These are phyloP conservation scores for Lentinula raphanica DNA, from an alignment of 768 basidiomycete species.

Conservation along the genomic window DNA sequence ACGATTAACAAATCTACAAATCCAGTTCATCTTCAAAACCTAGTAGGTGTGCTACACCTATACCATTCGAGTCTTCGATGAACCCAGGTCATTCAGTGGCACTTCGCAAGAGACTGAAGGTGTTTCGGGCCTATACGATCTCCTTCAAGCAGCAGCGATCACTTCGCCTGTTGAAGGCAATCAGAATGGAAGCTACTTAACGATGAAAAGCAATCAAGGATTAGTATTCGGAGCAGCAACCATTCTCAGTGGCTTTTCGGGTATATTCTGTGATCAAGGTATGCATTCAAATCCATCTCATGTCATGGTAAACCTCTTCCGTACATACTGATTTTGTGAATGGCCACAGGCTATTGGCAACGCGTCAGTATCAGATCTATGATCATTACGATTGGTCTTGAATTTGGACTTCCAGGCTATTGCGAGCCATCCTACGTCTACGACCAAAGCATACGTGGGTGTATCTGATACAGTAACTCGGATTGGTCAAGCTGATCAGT, in stretches of 20 bases:
- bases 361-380: conserved; percentile 26
- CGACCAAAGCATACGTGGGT: conserved; percentile 46
- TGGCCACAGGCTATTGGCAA: conserved; percentile 45
- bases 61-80: conserved; percentile 4
- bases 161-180: conserved; percentile 47
- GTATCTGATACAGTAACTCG: too few relatives aligned
- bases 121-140: conserved; percentile 36
- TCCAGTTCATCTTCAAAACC: conserved; percentile 25
- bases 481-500: neutral
- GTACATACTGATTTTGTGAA: too few relatives aligned
- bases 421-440: conserved; percentile 44
- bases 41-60: conserved; percentile 17
- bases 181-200: conserved; percentile 46
- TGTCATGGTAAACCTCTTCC: too few relatives aligned
- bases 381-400: neutral
- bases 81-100: conserved; percentile 18
- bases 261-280: conserved; percentile 50
- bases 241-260: conserved; percentile 37
- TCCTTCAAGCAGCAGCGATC: conserved; percentile 39
- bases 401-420: conserved; percentile 31
- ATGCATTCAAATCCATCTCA: neutral
- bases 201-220: conserved; percentile 48
- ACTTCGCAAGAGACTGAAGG: conserved; percentile 34
- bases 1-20: conserved; percentile 11
- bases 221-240: conserved; percentile 36